Percentiles rank a stretch among this genome's conserved stretches.
Conservation (phyloP, 768 basidiomycete species). For the Pleurotus giganteus region DNA sequence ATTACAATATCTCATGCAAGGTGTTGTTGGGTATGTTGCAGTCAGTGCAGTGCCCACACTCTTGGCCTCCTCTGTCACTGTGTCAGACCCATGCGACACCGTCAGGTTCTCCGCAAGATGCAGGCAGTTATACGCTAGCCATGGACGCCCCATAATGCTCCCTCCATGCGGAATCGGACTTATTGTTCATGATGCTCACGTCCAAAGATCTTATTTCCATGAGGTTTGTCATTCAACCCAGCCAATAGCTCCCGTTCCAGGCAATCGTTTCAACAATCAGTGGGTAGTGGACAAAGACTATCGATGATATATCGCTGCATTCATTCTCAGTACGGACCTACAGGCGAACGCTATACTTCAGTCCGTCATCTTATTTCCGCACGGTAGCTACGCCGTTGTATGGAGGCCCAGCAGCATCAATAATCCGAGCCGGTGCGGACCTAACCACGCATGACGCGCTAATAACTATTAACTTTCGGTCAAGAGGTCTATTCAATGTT, state of each 20-base stretch:
- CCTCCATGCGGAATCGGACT: constrained; percentile 10
- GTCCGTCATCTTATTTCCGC: not conserved
- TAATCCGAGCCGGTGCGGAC: constrained; percentile 7
- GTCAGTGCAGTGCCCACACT: not conserved
- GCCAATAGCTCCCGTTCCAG: constrained; percentile 2
- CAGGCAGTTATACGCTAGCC: no score
- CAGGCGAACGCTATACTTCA: not conserved
- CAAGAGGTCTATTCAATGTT: not conserved
- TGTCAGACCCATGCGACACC: not conserved
- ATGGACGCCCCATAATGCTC: not conserved
- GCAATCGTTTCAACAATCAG: not conserved
- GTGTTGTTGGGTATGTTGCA: not conserved
- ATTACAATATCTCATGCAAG: not conserved
- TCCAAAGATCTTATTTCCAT: not conserved
- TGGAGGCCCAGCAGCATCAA: not conserved
- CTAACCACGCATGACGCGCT: constrained; percentile 2
- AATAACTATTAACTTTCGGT: not conserved
- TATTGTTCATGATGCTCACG: not conserved
- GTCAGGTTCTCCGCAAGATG: not conserved
- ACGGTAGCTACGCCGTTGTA: not conserved
- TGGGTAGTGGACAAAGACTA: not conserved
- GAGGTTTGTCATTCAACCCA: constrained; percentile 8
- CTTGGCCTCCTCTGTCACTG: not conserved
- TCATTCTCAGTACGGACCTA: not conserved
- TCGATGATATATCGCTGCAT: not conserved